Evolutionary conservation across 2,329 filamentous ascomycete genomes (phyloP).

Genomic region (Colletotrichum godetiae): DNA sequence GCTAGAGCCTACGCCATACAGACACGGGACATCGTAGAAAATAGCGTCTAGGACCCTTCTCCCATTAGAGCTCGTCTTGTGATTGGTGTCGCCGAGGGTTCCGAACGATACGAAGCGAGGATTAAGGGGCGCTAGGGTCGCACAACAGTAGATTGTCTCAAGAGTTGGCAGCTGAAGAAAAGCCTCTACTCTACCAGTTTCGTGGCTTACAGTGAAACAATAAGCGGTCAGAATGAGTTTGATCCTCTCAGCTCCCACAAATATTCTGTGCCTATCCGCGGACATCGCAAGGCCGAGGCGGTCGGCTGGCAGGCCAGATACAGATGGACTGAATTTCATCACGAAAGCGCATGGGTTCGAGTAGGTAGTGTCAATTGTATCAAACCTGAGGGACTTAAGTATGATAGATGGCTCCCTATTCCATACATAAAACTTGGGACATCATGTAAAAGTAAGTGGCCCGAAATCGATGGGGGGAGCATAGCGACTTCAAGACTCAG

Average conservation of each 20-base stretch:
- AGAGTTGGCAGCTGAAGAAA: not conserved
- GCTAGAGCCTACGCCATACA: too few relatives aligned
- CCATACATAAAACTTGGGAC: not conserved
- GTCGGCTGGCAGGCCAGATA: not conserved
- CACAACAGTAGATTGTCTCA: not conserved
- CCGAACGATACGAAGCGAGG: not conserved
- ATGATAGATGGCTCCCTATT: not conserved
- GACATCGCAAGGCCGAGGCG: not conserved
- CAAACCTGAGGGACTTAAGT: not conserved
- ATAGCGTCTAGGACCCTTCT: not conserved
- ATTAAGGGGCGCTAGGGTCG: not conserved
- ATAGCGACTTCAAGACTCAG: not conserved
- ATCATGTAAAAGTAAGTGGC: not conserved
- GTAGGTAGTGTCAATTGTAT: not conserved
- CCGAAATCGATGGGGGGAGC: not conserved
- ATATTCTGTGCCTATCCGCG: not conserved
- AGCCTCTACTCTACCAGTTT: not conserved
- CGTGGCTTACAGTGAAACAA: not conserved
- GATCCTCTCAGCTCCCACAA: not conserved
- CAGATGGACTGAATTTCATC: not conserved
- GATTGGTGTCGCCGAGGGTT: not conserved
- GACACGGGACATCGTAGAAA: not conserved
- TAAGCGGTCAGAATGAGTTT: not conserved
- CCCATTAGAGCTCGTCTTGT: not conserved
- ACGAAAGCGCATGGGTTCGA: not conserved